Percentiles rank a stretch among this genome's conserved stretches.
phyloP scores from a whole-genome alignment of 352 stramenopile species.

The Globisporangium middletonii region DNA sequence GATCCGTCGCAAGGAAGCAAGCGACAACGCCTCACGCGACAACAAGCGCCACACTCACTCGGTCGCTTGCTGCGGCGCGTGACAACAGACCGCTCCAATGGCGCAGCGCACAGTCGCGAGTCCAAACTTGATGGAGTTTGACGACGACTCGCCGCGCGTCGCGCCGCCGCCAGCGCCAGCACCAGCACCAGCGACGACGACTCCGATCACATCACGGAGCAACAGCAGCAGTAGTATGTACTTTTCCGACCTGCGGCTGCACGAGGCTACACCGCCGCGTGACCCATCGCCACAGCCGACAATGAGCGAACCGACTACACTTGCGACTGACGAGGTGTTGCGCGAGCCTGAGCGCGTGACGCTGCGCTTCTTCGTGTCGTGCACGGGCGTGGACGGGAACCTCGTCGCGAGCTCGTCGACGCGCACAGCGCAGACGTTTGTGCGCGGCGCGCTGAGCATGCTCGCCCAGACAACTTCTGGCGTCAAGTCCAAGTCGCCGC shows the following conservation, averaged over 20 bases:
- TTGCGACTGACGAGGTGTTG: background rate
- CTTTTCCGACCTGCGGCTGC: constrained; percentile 12
- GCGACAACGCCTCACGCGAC: too few species aligned
- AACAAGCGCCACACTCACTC: background rate
- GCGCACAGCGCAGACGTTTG: constrained; percentile 62
- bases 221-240: background rate
- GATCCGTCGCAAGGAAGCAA: too few species aligned
- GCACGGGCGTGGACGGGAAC: constrained; percentile 51
- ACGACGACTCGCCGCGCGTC: constrained; percentile 22
- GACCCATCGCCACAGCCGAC: background rate
- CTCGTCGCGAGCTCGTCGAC: constrained; percentile 31
- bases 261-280: constrained; percentile 3
- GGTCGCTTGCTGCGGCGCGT: background rate
- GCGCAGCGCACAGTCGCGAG: constrained; percentile 13
- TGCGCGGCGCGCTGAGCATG: constrained; percentile 72
- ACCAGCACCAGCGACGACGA: constrained; percentile 3
- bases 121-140: constrained; percentile 43
- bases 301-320: background rate
- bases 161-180: background rate
- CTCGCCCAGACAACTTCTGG: constrained; percentile 32
- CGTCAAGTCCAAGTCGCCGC: constrained; percentile 31
- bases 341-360: constrained; percentile 11
- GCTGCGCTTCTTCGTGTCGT: constrained; percentile 74
- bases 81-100: constrained; percentile 4
- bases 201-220: constrained; percentile 3